phyloP scores from a whole-genome alignment of 2,329 filamentous ascomycete genomes.

The Nigrospora osmanthi region DNA sequence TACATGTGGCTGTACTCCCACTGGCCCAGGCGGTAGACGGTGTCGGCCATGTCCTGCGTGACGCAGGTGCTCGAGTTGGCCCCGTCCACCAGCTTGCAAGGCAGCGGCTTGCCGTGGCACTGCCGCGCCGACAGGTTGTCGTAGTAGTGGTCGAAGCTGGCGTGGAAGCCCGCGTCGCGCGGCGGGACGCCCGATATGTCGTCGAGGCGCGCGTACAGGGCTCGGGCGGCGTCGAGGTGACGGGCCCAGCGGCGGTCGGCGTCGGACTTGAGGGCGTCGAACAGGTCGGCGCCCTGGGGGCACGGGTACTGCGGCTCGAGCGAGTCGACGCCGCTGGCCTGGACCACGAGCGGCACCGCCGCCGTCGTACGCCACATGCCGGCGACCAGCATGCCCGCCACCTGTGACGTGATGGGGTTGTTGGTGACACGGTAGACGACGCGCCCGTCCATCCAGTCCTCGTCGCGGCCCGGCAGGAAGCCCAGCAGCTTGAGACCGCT shows the following conservation, averaged over 20 bases:
- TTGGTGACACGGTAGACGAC: slow-evolving; percentile 68
- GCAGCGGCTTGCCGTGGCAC: slow-evolving; percentile 65
- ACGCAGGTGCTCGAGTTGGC: slow-evolving; percentile 49
- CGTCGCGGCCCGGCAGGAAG: slow-evolving; percentile 52
- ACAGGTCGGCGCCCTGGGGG: slow-evolving; percentile 35
- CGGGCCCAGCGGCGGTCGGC: slow-evolving; percentile 47
- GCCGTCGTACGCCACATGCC: slow-evolving; percentile 53
- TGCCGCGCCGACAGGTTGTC: slow-evolving; percentile 75
- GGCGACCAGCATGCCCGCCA: slow-evolving; percentile 64
- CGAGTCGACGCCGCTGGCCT: slow-evolving; percentile 56
- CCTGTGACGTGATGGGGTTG: slow-evolving; percentile 76
- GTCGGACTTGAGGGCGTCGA: slow-evolving; percentile 33
- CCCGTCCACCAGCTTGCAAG: slow-evolving; percentile 49
- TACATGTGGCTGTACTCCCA: slow-evolving; percentile 79
- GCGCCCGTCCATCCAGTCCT: slow-evolving; percentile 26
- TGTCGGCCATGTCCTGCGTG: slow-evolving; percentile 52
- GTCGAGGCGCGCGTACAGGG: slow-evolving; percentile 56
- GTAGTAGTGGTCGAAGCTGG: slow-evolving; percentile 72
- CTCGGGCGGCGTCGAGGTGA: slow-evolving; percentile 50
- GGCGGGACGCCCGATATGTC: slow-evolving; percentile 56
- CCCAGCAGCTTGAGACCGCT: slow-evolving; percentile 36
- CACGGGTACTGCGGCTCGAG: slow-evolving; percentile 70
- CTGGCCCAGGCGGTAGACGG: slow-evolving; percentile 68
- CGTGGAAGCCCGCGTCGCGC: slow-evolving; percentile 56
- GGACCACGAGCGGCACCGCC: slow-evolving; percentile 37